phyloP scores from a whole-genome alignment of 208 protist species.

The Leishmania lainsoni region DNA sequence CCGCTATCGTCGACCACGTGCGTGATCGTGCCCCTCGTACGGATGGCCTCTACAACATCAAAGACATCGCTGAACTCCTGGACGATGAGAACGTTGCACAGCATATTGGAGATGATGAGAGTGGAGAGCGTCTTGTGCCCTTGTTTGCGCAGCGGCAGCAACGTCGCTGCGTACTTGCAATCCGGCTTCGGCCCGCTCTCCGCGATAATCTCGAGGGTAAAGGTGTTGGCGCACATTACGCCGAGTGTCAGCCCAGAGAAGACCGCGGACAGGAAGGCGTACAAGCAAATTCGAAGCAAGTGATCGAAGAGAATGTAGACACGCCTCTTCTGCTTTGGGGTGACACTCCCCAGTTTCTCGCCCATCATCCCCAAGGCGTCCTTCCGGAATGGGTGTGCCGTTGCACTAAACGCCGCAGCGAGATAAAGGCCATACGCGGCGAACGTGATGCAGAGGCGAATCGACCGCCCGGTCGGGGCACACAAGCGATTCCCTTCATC shows the following conservation, averaged over 20 bases:
- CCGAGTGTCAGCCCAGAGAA: conserved; percentile 91
- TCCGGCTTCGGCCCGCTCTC: conserved; percentile 78
- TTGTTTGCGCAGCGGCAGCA: conserved; percentile 76
- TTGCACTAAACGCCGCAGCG: conserved; percentile 8
- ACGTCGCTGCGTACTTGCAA: conserved; percentile 72
- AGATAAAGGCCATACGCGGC: conserved; percentile 7
- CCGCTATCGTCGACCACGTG: conserved; percentile 31
- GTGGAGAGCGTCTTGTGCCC: conserved; percentile 89
- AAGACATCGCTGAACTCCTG: conserved; percentile 71
- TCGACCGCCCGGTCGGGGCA: conserved; percentile 11
- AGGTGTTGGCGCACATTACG: conserved; percentile 87
- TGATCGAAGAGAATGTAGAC: conserved; percentile 76
- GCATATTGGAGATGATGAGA: conserved; percentile 89
- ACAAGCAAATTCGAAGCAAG: conserved; percentile 49
- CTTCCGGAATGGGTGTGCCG: neutral
- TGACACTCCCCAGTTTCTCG: conserved; percentile 27
- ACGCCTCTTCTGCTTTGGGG: conserved; percentile 42
- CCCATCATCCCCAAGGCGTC: neutral
- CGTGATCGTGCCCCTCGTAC: conserved; percentile 19
- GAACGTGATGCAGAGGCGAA: conserved; percentile 22
- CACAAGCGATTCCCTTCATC: conserved; percentile 3
- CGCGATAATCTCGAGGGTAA: conserved; percentile 89
- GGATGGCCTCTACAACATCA: conserved; percentile 48
- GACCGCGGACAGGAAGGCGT: conserved; percentile 79
- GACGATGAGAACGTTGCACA: conserved; percentile 87